Conservation (phyloP, 306 rosid genomes). For the Prunus mume region DNA sequence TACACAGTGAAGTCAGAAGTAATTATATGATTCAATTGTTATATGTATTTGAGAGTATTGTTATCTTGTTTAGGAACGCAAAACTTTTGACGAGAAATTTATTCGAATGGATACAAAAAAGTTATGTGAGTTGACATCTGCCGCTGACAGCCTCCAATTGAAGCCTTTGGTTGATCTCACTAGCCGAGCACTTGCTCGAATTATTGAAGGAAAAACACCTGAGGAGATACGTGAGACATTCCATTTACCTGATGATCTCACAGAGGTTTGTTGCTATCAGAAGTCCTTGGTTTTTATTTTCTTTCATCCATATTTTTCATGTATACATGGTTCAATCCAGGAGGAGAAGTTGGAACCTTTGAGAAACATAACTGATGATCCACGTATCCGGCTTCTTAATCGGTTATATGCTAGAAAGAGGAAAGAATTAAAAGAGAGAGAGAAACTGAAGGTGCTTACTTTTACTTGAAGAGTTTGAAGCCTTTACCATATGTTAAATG, state of each 20-base stretch:
- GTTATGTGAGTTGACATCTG: constrained; percentile 85
- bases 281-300: constrained; percentile 9
- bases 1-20: constrained; percentile 14
- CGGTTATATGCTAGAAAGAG: constrained; percentile 85
- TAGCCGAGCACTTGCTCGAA: constrained; percentile 88
- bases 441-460: constrained; percentile 66
- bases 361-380: constrained; percentile 79
- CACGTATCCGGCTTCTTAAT: constrained; percentile 88
- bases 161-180: constrained; percentile 91
- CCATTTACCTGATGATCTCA: constrained; percentile 90
- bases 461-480: constrained; percentile 29
- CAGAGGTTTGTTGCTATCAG: constrained; percentile 57
- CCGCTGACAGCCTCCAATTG: constrained; percentile 86
- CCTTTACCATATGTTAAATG: constrained; percentile 38
- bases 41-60: constrained; percentile 29
- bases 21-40: constrained; percentile 25
- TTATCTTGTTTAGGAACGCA: constrained; percentile 57
- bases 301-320: constrained; percentile 23
- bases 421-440: constrained; percentile 74
- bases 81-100: constrained; percentile 69
- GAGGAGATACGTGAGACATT: constrained; percentile 90
- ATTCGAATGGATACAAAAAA: constrained; percentile 74
- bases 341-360: constrained; percentile 91
- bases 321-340: constrained; percentile 44
- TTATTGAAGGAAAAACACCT: constrained; percentile 89